Percentiles rank a stretch among this genome's conserved stretches.
These are phyloP conservation scores for Picochlorum sp. DNA, from an alignment of 139 green algal species.

Conservation along the genomic window DNA sequence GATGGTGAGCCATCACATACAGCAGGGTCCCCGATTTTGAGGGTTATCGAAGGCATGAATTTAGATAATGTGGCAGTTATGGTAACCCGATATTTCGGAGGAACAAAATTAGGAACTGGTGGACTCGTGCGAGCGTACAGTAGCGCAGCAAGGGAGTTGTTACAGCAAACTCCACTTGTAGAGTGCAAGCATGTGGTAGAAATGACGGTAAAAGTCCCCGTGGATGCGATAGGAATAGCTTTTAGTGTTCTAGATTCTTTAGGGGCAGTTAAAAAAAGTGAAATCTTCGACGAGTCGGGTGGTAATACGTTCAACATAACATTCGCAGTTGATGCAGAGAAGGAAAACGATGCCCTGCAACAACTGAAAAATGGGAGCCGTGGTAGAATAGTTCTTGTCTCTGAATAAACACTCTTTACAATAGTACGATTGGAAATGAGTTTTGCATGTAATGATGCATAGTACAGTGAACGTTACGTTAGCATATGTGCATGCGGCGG, in stretches of 20 bases:
- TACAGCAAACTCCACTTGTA: conserved; percentile 31
- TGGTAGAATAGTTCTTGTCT: conserved; percentile 3
- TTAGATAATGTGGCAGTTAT: conserved; percentile 63
- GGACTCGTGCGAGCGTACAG: conserved; percentile 76
- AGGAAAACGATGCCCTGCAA: background rate
- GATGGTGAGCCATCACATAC: conserved; percentile 82
- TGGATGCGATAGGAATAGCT: conserved; percentile 7
- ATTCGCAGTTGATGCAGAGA: conserved; percentile 5
- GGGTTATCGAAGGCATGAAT: conserved; percentile 63
- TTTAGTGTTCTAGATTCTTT: conserved; percentile 1
- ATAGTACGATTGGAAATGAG: no score
- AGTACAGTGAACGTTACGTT: no score
- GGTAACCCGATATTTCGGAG: conserved; percentile 75
- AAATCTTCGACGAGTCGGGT: background rate
- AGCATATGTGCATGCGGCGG: background rate
- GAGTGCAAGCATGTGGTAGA: conserved; percentile 31
- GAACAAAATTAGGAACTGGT: conserved; percentile 77
- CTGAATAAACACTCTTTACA: background rate
- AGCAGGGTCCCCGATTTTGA: conserved; percentile 72
- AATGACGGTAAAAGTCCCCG: background rate
- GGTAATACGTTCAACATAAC: background rate
- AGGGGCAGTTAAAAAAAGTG: background rate
- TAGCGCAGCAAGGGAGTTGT: conserved; percentile 55
- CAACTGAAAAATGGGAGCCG: background rate
- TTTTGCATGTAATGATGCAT: no score